Base-by-base conservation (phyloP, 345 rosid species). In the Melaleuca alternifolia region DNA sequence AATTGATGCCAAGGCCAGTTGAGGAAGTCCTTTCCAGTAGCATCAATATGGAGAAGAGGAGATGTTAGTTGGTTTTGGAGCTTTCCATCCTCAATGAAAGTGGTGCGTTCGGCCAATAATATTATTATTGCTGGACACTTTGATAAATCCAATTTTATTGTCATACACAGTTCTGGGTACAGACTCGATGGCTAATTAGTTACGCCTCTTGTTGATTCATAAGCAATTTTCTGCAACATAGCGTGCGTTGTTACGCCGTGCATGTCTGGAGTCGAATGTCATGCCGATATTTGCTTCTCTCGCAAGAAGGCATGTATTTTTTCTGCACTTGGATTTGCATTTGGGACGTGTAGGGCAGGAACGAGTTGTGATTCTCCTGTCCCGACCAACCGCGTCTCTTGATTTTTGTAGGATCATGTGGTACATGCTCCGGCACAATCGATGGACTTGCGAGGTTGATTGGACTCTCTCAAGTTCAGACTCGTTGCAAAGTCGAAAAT, bases 1-100 rank as follows among this genome's bases (percentile, higher is more conserved):
- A 87, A 95, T 97, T 46, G 97, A 95, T 21, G 87, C 94, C 4
- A 92, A 90, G 90, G 65, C 91, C 15, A 56, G 89, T 61, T 92
- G 91, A 90, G 59, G 86, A 53, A 87, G 71, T 51, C 18, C 84
- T 33, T 33, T 33, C 18, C 79, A 10, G 57, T 54, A 54, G 57
- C 57, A 54, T 24, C 57, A 54, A 20, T 20, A 37, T 37, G 48
- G 48, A 71, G 79, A 48, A 71, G 26, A 84, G 85, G 44, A 87
- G 85, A 33, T 48, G 10, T 88, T 48, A 16, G 54, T 85, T 24
- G 51, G 82, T 75, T 59, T 28, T 86, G 44, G 91, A 50, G 84
- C 5, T 37, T 33, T 52, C 83, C 84, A 10, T 86, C 76, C 76
- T 83, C 33, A 9, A 18, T 50, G 26, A 84, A 84, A 84, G 76